Evolutionary conservation across 164 flowering plant genomes (phyloP).

Genomic region (Chloranthus sessilifolius): DNA sequence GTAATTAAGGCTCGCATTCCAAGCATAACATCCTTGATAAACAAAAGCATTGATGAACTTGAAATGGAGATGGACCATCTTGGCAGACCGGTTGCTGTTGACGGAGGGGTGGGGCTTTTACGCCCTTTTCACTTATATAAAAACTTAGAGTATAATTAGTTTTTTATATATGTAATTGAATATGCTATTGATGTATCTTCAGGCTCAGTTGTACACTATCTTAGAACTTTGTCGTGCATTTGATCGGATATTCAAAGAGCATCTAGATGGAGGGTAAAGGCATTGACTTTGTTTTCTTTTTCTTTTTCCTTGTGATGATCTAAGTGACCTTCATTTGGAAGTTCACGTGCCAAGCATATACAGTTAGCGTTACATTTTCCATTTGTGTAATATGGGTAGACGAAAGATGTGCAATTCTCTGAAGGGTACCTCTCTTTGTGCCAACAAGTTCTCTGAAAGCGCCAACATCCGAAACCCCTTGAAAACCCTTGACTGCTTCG

Average conservation of each 20-base stretch:
- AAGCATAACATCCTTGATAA: conserved; percentile 74
- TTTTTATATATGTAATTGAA: too few relatives aligned
- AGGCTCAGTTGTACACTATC: conserved; percentile 76
- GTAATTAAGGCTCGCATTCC: conserved; percentile 84
- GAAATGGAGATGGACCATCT: conserved; percentile 77
- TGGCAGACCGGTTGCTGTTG: conserved; percentile 79
- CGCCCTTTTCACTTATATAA: background rate
- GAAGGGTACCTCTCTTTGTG: too few relatives aligned
- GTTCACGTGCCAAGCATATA: too few relatives aligned
- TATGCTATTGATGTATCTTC: conserved; percentile 13
- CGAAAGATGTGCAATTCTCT: too few relatives aligned
- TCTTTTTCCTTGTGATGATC: too few relatives aligned
- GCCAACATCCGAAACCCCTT: too few relatives aligned
- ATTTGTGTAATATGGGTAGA: too few relatives aligned
- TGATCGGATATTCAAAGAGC: conserved; percentile 80
- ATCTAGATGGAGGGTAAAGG: conserved; percentile 81
- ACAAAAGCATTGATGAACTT: conserved; percentile 65
- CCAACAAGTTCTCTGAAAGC: too few relatives aligned
- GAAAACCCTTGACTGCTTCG: too few relatives aligned
- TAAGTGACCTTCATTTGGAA: too few relatives aligned
- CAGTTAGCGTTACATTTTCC: too few relatives aligned
- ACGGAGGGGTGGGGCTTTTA: conserved; percentile 67
- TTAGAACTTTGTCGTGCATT: conserved; percentile 79
- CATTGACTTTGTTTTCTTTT: background rate
- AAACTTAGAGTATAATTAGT: too few relatives aligned